Evolutionary conservation across 2,329 filamentous ascomycete genomes (phyloP).

Genomic region (Raffaelea arxii): DNA sequence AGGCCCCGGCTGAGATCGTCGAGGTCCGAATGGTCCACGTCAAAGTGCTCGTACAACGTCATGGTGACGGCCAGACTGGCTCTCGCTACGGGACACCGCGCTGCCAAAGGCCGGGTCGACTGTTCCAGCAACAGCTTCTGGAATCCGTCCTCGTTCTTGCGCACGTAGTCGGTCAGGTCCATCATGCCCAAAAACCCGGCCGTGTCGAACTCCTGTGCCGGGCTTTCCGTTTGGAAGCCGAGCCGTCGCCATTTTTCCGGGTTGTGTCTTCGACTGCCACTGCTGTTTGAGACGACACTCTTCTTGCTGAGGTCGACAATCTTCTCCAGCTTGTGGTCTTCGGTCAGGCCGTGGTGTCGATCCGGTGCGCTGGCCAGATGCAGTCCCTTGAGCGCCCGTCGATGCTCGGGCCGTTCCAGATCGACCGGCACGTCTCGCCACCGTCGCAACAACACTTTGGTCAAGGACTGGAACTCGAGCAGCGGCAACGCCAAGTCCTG

Average conservation of each 20-base stretch:
- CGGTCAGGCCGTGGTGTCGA: conserved; percentile 25
- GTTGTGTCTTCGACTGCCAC: conserved; percentile 63
- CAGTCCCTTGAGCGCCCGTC: conserved; percentile 74
- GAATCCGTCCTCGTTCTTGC: conserved; percentile 84
- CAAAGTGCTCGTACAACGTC: conserved; percentile 91
- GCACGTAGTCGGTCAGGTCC: conserved; percentile 90
- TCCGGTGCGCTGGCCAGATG: conserved; percentile 75
- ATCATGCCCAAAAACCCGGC: conserved; percentile 93
- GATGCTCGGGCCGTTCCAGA: conserved; percentile 77
- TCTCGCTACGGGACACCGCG: conserved; percentile 78
- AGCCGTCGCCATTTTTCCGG: conserved; percentile 88
- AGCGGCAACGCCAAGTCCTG: conserved; percentile 85
- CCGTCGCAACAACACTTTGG: conserved; percentile 75
- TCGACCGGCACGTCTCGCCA: conserved; percentile 84
- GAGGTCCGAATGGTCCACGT: conserved; percentile 74
- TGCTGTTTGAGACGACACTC: conserved; percentile 31
- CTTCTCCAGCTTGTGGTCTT: conserved; percentile 14
- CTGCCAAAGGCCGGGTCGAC: conserved; percentile 56
- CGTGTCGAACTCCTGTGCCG: conserved; percentile 72
- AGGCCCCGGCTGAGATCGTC: conserved; percentile 54
- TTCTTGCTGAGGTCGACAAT: conserved; percentile 13
- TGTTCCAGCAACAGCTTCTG: conserved; percentile 90
- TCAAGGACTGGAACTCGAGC: conserved; percentile 86
- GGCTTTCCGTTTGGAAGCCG: conserved; percentile 85
- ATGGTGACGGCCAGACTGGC: conserved; percentile 80